Base-by-base conservation (phyloP, 352 stramenopile species). In the Phytophthora pini region DNA sequence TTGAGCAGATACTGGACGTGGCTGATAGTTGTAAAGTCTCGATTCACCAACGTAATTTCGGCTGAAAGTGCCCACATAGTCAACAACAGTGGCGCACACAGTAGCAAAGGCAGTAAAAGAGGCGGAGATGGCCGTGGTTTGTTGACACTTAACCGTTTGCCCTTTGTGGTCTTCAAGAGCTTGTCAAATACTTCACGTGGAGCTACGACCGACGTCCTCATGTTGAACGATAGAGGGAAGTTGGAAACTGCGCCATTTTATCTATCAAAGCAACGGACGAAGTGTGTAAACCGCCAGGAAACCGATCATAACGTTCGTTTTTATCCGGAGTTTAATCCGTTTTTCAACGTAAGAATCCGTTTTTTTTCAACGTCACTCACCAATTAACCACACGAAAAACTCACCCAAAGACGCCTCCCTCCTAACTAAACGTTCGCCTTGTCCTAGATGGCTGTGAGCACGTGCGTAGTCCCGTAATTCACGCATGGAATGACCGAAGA, bases 401-500 rank as follows among this genome's bases (percentile, higher is more conserved):
- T 31, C 27, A 31, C 27, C 3, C 27, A 31, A 32, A 32, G 29
- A 32, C 29, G 9, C 9, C 9, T 31, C 27, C 27, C 17, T 20
- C 17, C 17, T 20, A 20, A 20, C 17, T 20, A 20, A 20, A 20
- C 0, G 17, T 20, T 20, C 17, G 17, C 17, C 17, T 20, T 20
- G 17, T 20, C 17, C 17, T 20, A 20, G 17, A 20, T 20, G 17
- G 17, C 17, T 20, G 17, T 20, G 17, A 0, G 17, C 17, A 20
- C 17, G 0, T 20, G 17, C 0, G 17, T 20, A 20, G 17, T 20
- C 17, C 17, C 17, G 17, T 20, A 20, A 20, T 20, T 20, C 17
- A 20, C 17, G 17, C 17, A 20, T 20, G 17, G 17, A 20, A 20
- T 20, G 17, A 0, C 0, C 68, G 52, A 92, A 90, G 58, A 88